Base-by-base conservation (phyloP, 768 basidiomycete species). In the Boletus reticuloceps region DNA sequence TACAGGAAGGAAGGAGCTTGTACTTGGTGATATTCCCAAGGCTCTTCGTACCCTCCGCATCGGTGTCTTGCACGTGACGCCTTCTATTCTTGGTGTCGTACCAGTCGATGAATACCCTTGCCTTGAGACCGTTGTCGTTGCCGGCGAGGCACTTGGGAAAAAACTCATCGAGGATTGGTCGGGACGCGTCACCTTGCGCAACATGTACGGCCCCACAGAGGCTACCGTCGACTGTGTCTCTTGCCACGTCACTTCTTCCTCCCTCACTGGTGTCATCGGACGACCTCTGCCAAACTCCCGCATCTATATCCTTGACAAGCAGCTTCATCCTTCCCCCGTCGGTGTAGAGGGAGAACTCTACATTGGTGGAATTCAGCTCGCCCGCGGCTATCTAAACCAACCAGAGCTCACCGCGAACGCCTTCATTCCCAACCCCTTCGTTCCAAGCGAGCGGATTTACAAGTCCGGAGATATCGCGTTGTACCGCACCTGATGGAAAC, bases 121-220 rank as follows among this genome's bases (percentile, higher is more conserved):
- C 29, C 62, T 72, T 10, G 47, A 64, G 22, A 69, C 65, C 10
- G 46, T 71, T 20, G 65, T 72, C 13, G 65, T 71, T 19, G 62
- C 62, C 1, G 62, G 62, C 16, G 62, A 63, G 44, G 62, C 63
- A 10, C 62, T 64, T 9, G 55, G 62, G n/a, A 64, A 58, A 45
- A 64, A 64, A 22, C 48, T 64, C 10, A 58, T 64, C n/a, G 53
- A 63, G 44, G 61, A 64, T 29, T 70, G 65, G 67, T 64, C 61
- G 2, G 53, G 54, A 34, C 61, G 43, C 4, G 65, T 72, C 47
- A 61, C 53, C 27, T 42, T 71, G 36, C 68, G 63, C 39, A 71
- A 71, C 55, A 70, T 67, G 65, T 72, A 72, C 42, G 70, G 69
- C n/a, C 70, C 70, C 12, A 71, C 70, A 6, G 70, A 71, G 45